Conservation (phyloP, 768 basidiomycete species). For the Tylopilus felleus region DNA sequence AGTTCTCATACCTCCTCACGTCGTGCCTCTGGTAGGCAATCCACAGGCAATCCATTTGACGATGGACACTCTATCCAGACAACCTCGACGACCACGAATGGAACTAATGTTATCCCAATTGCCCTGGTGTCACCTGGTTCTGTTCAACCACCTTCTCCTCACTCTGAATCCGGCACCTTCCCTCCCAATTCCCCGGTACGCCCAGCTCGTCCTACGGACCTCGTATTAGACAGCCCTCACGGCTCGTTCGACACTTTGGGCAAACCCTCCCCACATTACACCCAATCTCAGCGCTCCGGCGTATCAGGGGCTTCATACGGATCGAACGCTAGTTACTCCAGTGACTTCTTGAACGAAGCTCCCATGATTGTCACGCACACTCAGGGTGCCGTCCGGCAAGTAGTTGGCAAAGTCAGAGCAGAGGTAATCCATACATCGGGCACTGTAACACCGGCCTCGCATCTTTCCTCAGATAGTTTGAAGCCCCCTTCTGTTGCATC, state of each 20-base stretch:
- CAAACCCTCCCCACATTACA: conserved; percentile 33
- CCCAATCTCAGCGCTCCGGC: conserved; percentile 52
- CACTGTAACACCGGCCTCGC: conserved; percentile 27
- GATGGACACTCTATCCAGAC: conserved; percentile 81
- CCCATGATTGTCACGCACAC: conserved; percentile 77
- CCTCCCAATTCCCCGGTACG: conserved; percentile 44
- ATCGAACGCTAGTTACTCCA: conserved; percentile 71
- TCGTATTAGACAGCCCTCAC: conserved; percentile 60
- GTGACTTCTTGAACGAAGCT: conserved; percentile 76
- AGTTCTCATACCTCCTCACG: conserved; percentile 19
- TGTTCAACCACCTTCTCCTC: conserved; percentile 29
- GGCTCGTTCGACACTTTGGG: conserved; percentile 52
- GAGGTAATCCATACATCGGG: conserved; percentile 68
- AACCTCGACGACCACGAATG: conserved; percentile 63
- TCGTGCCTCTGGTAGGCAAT: conserved; percentile 19
- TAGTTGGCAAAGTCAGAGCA: conserved; percentile 73
- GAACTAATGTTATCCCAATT: conserved; percentile 85
- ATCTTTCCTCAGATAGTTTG: conserved; percentile 35
- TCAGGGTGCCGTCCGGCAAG: conserved; percentile 61
- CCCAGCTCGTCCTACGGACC: conserved; percentile 56
- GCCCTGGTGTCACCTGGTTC: conserved; percentile 69
- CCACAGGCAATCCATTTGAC: conserved; percentile 65
- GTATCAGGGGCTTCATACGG: conserved; percentile 66
- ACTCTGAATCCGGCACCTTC: conserved; percentile 29
- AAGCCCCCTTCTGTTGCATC: conserved; percentile 37